Percentiles rank a stretch among this genome's conserved stretches.
phyloP scores from a whole-genome alignment of 1,139 yeast species.

The Candida sojae region DNA sequence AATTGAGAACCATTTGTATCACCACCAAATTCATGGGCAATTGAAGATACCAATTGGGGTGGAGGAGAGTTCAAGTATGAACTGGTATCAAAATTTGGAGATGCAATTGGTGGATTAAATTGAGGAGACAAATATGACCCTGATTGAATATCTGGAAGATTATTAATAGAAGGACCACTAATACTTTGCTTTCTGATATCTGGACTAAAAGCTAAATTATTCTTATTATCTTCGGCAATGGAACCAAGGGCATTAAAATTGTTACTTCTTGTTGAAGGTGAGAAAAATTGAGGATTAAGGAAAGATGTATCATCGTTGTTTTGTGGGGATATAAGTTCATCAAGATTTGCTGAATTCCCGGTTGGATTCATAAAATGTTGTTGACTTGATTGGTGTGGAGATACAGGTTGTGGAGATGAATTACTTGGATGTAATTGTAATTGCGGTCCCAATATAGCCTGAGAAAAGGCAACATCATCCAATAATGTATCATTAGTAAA shows the following conservation, averaged over 20 bases:
- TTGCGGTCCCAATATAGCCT: conserved; percentile 15
- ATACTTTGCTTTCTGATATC: conserved; percentile 36
- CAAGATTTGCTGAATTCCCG: conserved; percentile 25
- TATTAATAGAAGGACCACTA: conserved; percentile 14
- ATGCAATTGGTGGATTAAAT: conserved; percentile 24
- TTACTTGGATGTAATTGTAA: conserved; percentile 15
- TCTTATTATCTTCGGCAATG: conserved; percentile 28
- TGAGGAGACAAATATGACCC: conserved; percentile 31
- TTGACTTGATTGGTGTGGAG: conserved; percentile 13
- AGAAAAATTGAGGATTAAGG: conserved; percentile 43
- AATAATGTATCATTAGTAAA: conserved; percentile 35
- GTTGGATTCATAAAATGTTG: conserved; percentile 17
- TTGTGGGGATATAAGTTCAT: conserved; percentile 40
- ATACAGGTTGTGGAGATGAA: conserved; percentile 12
- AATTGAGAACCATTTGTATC: conserved; percentile 1
- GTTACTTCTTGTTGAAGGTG: conserved; percentile 32
- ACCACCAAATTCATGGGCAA: conserved; percentile 10
- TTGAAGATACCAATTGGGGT: not conserved
- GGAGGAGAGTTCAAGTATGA: conserved; percentile 43
- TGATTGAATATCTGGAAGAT: conserved; percentile 18
- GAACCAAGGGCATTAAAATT: conserved; percentile 32
- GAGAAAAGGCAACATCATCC: conserved; percentile 27
- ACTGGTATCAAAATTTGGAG: conserved; percentile 23
- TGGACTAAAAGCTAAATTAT: conserved; percentile 28
- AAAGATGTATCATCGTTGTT: conserved; percentile 22